Evolutionary conservation across 371 early-diverging fungal species (phyloP), one percentile per base, ranked within the genome.

Genomic region (Rhizomucor pusillus): DNA sequence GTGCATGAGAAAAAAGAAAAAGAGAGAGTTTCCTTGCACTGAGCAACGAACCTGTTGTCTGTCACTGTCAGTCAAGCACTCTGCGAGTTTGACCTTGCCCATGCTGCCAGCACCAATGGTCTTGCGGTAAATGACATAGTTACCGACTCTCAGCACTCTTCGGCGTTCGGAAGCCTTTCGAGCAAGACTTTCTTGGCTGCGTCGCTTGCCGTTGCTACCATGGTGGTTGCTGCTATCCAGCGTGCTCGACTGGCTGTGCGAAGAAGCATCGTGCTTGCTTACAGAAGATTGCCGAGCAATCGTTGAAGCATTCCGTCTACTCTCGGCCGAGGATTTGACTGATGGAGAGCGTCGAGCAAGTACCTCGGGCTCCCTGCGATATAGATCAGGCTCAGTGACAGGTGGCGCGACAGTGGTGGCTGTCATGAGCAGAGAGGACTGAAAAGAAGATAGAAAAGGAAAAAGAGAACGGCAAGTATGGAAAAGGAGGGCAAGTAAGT

Each of bases 51-150:
- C 72, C 55, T 75, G 69, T 57, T 72, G 63, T 44, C 67, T 67
- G 40, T 64, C 54, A 9, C 24, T 52, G 48, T 75, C 76, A 3
- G 69, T 69, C 40, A 72, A 23, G 50, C 76, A 75, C 52, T 75
- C 82, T 13, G 92, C 99, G 22, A 98, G 74, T 63, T 98, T 97
- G 43, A 99, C 99, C 70, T 95, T 94, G 54, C 97, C 95, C 90
- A 97, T 98, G 47, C 93, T 93, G 13, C 99, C 99, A 35, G 92
- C 92, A 16, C 99, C 99, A 47, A 99, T 81, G 4, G 94, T 91
- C 65, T 95, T 97, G 47, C 69, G 54, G 46, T 67, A 69, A 43
- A 75, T 71, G 39, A 75, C 66, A 64, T 75, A 75, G 49, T 75
- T 71, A 35, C 66, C 65, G 51, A 75, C 63, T 33, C 71, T 60